Base-by-base conservation (phyloP, 495 filamentous ascomycete species). In the Penicillium longicatenatum region DNA sequence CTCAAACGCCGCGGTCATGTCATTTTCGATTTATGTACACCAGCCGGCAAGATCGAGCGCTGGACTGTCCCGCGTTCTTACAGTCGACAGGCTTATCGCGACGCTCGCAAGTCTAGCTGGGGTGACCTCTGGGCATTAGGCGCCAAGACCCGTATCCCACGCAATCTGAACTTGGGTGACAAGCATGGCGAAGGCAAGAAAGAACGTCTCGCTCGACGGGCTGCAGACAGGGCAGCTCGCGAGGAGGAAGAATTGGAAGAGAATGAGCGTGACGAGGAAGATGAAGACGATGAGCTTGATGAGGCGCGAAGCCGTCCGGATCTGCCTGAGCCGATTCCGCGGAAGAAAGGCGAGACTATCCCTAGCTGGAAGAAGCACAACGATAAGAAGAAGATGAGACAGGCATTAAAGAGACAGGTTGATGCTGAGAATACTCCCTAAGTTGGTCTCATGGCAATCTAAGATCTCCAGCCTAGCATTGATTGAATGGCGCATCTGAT, bases 91-190 rank as follows among this genome's bases (percentile, higher is more conserved):
- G 91, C 91, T 3, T 98, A 90, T 75, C 88, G 86, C 44, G 95
- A 98, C 66, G 95, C 95, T 26, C 85, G 93, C 55, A 98, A 98
- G 70, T 82, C 88, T 0, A 71, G 70, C 37, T 98, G 94, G 94
- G 94, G 95, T 43, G 94, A 98, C 70, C 75, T 97, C 19, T 98
- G 94, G 94, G 92, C 92, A 6, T 78, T 98, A 3, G 95, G 93
- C 1, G 93, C 92, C 7, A 98, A 98, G 82, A 95, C 91, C 0
- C 80, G 90, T 42, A 81, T 87, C 1, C 60, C 61, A 4, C 76
- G 89, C 55, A 80, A 73, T 39, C 67, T 91, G 44, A 83, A 85
- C 29, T 75, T 91, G 3, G 87, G 88, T 11, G 70, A 78, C 56
- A 82, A 84, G 63, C 70, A 82, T 51, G 83, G 75, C n/a, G 76